Conservation (phyloP, 2,329 filamentous ascomycete species). For the Neocatenulostroma microsporum region DNA sequence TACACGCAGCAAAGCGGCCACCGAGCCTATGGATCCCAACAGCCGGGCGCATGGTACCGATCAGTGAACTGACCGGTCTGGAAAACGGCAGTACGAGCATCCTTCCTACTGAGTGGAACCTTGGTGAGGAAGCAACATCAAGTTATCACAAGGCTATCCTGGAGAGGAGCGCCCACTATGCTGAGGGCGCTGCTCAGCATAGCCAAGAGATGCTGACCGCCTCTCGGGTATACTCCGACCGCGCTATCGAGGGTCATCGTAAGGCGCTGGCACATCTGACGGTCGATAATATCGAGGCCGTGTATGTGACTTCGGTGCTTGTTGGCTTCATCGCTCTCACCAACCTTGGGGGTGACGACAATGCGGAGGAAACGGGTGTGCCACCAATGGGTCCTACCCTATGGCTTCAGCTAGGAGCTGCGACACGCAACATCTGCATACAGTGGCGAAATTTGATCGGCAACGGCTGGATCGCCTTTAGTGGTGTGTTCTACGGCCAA, state of each 20-base stretch:
- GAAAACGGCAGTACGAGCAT: too few species aligned
- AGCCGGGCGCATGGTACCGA: too few species aligned
- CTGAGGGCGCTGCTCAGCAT: too few species aligned
- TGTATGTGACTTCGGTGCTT: constrained; percentile 19
- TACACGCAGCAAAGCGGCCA: constrained; percentile 17
- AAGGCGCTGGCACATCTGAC: constrained; percentile 12
- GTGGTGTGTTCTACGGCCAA: constrained; percentile 18
- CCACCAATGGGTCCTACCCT: too few species aligned
- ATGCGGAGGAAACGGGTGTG: constrained; percentile 4
- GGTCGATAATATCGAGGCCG: constrained; percentile 15
- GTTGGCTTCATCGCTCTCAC: constrained; percentile 20
- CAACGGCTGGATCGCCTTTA: too few species aligned
- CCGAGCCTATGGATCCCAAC: constrained; percentile 12
- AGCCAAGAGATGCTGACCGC: constrained; percentile 16
- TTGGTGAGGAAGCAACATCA: too few species aligned
- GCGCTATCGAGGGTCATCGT: constrained; percentile 20
- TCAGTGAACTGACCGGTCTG: too few species aligned
- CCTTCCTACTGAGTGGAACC: too few species aligned
- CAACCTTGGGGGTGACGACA: constrained; percentile 15
- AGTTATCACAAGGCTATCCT: too few species aligned
- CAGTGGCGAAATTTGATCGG: too few species aligned
- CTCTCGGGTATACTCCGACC: constrained; percentile 19
- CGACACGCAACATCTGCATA: constrained; percentile 11
- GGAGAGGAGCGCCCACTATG: too few species aligned
- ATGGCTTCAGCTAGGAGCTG: too few species aligned